Evolutionary conservation across 495 filamentous ascomycete genomes (phyloP).

Genomic region (Amphirosellinia nigrospora): DNA sequence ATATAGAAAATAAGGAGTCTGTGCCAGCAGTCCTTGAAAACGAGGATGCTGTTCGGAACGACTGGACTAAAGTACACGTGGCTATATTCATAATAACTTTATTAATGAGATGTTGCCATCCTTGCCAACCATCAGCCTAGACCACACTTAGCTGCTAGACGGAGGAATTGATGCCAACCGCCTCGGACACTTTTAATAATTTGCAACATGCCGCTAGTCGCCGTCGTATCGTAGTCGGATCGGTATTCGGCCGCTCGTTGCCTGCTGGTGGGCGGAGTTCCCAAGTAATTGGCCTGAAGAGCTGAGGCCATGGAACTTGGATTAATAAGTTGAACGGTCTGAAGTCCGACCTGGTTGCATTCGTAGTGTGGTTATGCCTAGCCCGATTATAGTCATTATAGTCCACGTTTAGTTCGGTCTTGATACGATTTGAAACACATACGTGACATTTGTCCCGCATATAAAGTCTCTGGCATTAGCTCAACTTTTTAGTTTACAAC

Average conservation of each 20-base stretch:
- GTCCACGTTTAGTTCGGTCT: background rate
- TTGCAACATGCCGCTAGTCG: background rate
- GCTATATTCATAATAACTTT: background rate
- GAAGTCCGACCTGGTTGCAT: constrained; percentile 10
- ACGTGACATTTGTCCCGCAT: constrained; percentile 14
- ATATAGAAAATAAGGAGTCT: background rate
- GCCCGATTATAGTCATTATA: background rate
- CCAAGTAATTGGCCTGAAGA: background rate
- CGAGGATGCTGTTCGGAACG: background rate
- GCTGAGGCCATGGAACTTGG: background rate
- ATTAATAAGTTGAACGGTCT: constrained; percentile 3
- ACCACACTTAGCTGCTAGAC: background rate
- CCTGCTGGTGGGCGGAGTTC: constrained; percentile 1
- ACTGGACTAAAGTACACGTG: background rate
- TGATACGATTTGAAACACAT: constrained; percentile 8
- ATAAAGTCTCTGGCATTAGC: constrained; percentile 9
- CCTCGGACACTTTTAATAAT: constrained; percentile 19
- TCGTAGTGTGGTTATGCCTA: constrained; percentile 11
- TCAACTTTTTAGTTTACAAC: background rate
- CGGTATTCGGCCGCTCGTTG: constrained; percentile 9
- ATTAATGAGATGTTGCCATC: constrained; percentile 9
- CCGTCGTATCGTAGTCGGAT: background rate
- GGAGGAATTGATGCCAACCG: constrained; percentile 14
- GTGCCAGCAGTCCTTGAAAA: background rate
- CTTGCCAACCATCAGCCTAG: background rate